Evolutionary conservation across 176 grass and related monocot genomes (phyloP).

Genomic region (Triticum dicoccoides): DNA sequence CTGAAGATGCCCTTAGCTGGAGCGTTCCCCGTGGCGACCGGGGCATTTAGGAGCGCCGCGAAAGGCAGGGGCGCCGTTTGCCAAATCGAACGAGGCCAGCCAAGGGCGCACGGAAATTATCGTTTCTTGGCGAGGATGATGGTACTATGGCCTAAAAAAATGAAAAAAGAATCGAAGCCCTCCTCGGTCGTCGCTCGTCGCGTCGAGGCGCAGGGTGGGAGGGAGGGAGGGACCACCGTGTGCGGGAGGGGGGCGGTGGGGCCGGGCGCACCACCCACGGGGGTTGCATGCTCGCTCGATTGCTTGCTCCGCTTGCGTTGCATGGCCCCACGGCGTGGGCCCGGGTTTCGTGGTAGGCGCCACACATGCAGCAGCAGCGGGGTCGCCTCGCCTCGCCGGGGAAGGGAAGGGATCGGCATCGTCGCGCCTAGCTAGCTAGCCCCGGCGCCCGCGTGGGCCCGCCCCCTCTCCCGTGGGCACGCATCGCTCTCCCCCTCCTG

Average conservation of each 20-base stretch:
- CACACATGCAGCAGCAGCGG: background rate
- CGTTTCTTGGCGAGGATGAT: background rate
- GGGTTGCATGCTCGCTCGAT: slow-evolving; percentile 33
- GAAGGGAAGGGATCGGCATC: background rate
- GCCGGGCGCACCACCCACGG: slow-evolving; percentile 16
- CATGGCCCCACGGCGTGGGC: background rate
- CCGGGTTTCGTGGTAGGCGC: slow-evolving; percentile 21
- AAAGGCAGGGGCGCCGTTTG: background rate
- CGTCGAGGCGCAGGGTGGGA: background rate
- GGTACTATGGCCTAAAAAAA: no score
- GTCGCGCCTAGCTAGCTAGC: background rate
- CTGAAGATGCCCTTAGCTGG: background rate
- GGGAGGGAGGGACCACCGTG: background rate
- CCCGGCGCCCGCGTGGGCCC: background rate
- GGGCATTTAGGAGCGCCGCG: slow-evolving; percentile 3
- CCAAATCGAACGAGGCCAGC: background rate
- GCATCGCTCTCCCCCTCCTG: background rate
- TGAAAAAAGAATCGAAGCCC: no score
- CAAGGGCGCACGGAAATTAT: background rate
- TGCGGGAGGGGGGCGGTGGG: background rate
- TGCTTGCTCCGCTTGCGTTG: slow-evolving; percentile 3
- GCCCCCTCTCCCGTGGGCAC: background rate
- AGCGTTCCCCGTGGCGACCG: background rate
- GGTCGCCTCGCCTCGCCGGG: background rate
- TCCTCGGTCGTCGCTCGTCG: no score